phyloP scores from a whole-genome alignment of 148 eudicot species.

The Nepenthes mirabilis region DNA sequence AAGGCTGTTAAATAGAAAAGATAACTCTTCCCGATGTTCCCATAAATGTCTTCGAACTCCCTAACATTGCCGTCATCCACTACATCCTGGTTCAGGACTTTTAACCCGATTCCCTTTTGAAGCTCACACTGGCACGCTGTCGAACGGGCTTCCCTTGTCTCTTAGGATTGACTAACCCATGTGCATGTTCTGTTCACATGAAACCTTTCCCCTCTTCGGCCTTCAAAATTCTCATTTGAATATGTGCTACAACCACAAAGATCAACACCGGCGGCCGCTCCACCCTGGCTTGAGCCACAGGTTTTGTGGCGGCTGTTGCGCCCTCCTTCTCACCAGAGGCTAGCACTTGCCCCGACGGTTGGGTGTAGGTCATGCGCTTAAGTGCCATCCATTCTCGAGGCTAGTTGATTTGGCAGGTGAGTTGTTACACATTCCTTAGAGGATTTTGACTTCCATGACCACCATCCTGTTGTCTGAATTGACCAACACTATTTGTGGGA shows the following conservation, averaged over 20 bases:
- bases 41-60: slow-evolving; percentile 3
- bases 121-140: too few species aligned
- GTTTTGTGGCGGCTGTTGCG: too few species aligned
- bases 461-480: neutral
- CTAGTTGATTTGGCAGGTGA: slow-evolving; percentile 18
- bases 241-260: slow-evolving; percentile 6
- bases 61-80: neutral
- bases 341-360: neutral
- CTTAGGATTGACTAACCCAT: neutral
- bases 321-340: too few species aligned
- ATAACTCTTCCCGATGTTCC: slow-evolving; percentile 10
- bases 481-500: neutral
- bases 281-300: neutral
- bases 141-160: too few species aligned
- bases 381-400: slow-evolving; percentile 5
- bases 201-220: slow-evolving; percentile 13
- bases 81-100: neutral
- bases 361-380: neutral
- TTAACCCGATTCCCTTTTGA: too few species aligned
- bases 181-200: slow-evolving; percentile 9
- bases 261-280: slow-evolving; percentile 6
- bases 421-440: slow-evolving; percentile 18
- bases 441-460: slow-evolving; percentile 5
- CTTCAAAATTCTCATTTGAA: slow-evolving; percentile 12
- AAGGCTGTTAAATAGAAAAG: slow-evolving; percentile 12